A percentile compares a stretch with the other conserved stretches of the same genome.
Conservation (phyloP, 1,284 basidiomycete genomes). For the Stygiomarasmius scandens region DNA sequence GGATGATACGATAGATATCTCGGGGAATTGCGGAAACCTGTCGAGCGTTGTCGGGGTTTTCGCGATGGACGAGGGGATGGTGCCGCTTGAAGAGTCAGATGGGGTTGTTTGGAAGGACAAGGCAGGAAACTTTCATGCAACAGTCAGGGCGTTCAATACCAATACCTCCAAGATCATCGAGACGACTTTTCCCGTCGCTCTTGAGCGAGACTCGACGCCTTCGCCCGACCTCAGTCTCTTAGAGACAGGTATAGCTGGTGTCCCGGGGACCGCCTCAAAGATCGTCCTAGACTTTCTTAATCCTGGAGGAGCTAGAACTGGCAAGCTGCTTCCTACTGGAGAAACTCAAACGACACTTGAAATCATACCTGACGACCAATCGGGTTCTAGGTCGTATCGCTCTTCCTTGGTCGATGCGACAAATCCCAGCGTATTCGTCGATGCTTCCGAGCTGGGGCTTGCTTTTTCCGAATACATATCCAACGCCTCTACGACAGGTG, state of each 20-base stretch:
- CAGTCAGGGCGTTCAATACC: constrained; percentile 63
- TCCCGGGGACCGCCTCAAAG: constrained; percentile 62
- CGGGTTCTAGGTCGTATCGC: constrained; percentile 18
- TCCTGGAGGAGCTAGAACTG: constrained; percentile 71
- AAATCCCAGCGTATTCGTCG: constrained; percentile 72
- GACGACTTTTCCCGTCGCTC: constrained; percentile 60
- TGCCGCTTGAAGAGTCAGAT: constrained; percentile 38
- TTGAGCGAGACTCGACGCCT: too few species aligned
- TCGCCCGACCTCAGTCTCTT: constrained; percentile 50
- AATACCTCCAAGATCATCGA: constrained; percentile 71
- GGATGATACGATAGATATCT: constrained; percentile 60
- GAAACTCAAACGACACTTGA: constrained; percentile 46
- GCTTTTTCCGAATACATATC: constrained; percentile 35
- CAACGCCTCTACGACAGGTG: too few species aligned
- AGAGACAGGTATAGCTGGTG: constrained; percentile 63
- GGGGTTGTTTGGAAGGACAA: neutral
- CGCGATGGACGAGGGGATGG: constrained; percentile 61
- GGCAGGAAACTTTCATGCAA: neutral
- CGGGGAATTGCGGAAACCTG: constrained; percentile 73
- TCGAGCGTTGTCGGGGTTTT: constrained; percentile 70
- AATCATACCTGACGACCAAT: constrained; percentile 24
- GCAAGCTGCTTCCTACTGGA: constrained; percentile 68
- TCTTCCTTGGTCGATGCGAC: constrained; percentile 72
- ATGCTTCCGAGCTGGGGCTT: constrained; percentile 45
- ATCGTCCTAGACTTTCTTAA: constrained; percentile 69